Conservation (phyloP, 352 stramenopile species). For the Phytophthora quininea region DNA sequence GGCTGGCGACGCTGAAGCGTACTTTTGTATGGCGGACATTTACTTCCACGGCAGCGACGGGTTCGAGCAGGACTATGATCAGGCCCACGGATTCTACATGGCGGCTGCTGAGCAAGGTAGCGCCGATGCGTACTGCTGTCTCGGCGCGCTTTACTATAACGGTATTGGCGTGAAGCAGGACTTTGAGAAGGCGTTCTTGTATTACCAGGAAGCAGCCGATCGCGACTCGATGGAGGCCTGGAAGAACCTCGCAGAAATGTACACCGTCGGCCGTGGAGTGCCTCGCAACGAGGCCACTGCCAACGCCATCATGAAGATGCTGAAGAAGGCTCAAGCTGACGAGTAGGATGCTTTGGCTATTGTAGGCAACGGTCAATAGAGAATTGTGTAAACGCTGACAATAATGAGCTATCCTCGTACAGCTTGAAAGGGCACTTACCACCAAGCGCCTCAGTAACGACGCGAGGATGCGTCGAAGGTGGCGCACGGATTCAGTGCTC, state of each 20-base stretch:
- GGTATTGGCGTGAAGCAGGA: slow-evolving; percentile 70
- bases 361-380: background rate
- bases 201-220: slow-evolving; percentile 88
- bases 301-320: slow-evolving; percentile 87
- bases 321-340: slow-evolving; percentile 62
- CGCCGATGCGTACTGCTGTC: slow-evolving; percentile 79
- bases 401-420: no score
- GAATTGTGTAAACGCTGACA: no score
- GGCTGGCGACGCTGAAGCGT: slow-evolving; percentile 66
- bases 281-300: slow-evolving; percentile 81
- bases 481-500: background rate
- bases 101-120: slow-evolving; percentile 66
- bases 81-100: slow-evolving; percentile 75
- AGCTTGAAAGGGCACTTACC: slow-evolving; percentile 15
- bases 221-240: slow-evolving; percentile 85
- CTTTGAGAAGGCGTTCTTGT: slow-evolving; percentile 82
- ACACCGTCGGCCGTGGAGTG: slow-evolving; percentile 74
- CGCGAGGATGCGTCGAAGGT: slow-evolving; percentile 18
- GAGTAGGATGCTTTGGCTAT: slow-evolving; percentile 11
- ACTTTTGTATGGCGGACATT: slow-evolving; percentile 89
- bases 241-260: slow-evolving; percentile 91
- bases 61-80: slow-evolving; percentile 73
- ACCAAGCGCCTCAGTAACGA: slow-evolving; percentile 31
- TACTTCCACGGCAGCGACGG: slow-evolving; percentile 86
- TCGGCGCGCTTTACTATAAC: slow-evolving; percentile 84